Evolutionary conservation across 129 eudicot genomes (phyloP).

Genomic region (Flaveria brownii): DNA sequence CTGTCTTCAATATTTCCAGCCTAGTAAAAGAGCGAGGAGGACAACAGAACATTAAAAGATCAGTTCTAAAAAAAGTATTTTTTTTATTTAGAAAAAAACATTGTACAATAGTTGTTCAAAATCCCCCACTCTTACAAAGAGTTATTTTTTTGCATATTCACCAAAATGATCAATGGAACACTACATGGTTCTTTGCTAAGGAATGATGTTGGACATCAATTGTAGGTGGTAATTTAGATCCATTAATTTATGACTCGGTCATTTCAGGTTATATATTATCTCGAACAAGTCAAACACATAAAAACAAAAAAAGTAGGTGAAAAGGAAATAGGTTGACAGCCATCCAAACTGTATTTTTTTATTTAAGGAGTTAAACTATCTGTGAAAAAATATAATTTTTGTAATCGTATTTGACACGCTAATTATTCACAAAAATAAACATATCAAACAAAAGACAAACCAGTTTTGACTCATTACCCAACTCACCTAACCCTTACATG

Average conservation of each 20-base stretch:
- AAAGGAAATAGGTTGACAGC: neutral
- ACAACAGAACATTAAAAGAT: neutral
- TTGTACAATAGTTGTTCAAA: neutral
- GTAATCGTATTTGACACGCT: too few relatives aligned
- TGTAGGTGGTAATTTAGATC: neutral
- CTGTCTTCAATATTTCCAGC: constrained; percentile 74
- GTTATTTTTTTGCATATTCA: neutral
- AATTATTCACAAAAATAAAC: too few relatives aligned
- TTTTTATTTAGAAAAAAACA: neutral
- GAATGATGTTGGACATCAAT: neutral
- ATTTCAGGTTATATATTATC: neutral
- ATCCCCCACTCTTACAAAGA: neutral
- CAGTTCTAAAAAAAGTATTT: neutral
- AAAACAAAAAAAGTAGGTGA: too few relatives aligned
- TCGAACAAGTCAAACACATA: neutral
- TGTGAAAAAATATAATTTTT: too few relatives aligned
- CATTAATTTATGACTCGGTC: neutral
- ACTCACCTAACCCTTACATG: neutral
- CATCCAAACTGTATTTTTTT: too few relatives aligned
- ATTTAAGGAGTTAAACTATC: too few relatives aligned
- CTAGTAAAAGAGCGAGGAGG: constrained; percentile 23
- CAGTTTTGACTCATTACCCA: too few relatives aligned
- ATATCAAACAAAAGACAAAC: too few relatives aligned
- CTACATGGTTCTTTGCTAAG: neutral
- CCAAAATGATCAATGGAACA: neutral